Conservation (phyloP, 805 yeast genomes). For the Sugiyamaella valdiviana region DNA sequence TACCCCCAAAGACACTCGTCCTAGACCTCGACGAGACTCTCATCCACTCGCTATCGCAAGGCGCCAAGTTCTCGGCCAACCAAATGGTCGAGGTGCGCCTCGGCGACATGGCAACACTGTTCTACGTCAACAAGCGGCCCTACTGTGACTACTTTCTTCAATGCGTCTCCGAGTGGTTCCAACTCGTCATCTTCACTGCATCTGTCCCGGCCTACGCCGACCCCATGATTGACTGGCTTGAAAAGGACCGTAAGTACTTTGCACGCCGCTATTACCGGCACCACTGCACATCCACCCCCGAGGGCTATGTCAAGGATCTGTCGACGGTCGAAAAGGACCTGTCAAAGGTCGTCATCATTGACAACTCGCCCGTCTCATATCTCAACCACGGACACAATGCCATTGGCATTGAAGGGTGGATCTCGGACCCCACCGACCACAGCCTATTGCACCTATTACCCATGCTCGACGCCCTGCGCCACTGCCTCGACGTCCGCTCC, state of each 20-base stretch:
- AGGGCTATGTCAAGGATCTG: conserved; percentile 83
- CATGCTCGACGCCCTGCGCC: conserved; percentile 64
- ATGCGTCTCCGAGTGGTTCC: conserved; percentile 79
- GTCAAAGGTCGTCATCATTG: conserved; percentile 68
- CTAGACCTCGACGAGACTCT: conserved; percentile 91
- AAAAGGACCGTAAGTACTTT: conserved; percentile 52
- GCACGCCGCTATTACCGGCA: conserved; percentile 64
- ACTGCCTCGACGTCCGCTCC: conserved; percentile 77
- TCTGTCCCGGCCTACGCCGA: conserved; percentile 93
- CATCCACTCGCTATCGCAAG: conserved; percentile 80
- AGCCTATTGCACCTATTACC: conserved; percentile 81
- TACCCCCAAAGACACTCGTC: conserved; percentile 58
- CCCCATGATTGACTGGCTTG: conserved; percentile 91
- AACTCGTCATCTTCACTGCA: conserved; percentile 88
- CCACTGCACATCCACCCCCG: conserved; percentile 66
- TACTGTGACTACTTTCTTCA: conserved; percentile 78
- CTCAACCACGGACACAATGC: conserved; percentile 72
- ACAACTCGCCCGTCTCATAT: conserved; percentile 89
- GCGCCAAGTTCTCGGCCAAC: conserved; percentile 39
- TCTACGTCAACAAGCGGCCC: conserved; percentile 88
- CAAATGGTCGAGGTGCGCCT: conserved; percentile 79
- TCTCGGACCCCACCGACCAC: conserved; percentile 86
- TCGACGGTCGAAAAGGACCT: conserved; percentile 49
- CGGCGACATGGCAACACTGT: conserved; percentile 65
- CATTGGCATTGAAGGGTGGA: conserved; percentile 94